phyloP scores from a whole-genome alignment of 108 stramenopile species.

The Nitzschia inconspicua region DNA sequence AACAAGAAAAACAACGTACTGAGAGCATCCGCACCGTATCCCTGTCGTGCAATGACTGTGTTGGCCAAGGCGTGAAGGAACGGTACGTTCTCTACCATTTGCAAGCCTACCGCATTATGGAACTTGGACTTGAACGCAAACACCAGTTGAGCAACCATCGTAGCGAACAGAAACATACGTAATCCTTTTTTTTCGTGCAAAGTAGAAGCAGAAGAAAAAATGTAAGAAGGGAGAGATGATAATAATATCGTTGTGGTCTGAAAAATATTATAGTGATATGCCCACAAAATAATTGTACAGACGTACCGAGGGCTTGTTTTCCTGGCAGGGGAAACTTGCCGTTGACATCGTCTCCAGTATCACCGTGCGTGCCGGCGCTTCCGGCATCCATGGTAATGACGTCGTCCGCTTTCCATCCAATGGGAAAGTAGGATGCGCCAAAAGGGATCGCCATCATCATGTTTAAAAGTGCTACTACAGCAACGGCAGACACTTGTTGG shows the following conservation, averaged over 20 bases:
- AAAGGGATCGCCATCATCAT: slow-evolving; percentile 79
- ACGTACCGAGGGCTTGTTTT: slow-evolving; percentile 71
- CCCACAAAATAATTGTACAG: no score
- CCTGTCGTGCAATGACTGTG: slow-evolving; percentile 60
- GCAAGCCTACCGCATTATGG: slow-evolving; percentile 59
- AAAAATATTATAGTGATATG: no score
- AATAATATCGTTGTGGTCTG: no score
- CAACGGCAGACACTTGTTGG: slow-evolving; percentile 17
- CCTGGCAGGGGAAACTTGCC: slow-evolving; percentile 45
- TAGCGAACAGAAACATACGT: slow-evolving; percentile 71
- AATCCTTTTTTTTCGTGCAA: no score
- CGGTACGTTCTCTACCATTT: slow-evolving; percentile 89
- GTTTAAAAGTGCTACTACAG: slow-evolving; percentile 39
- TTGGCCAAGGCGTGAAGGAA: slow-evolving; percentile 62
- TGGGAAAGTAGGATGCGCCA: slow-evolving; percentile 70
- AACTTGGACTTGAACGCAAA: slow-evolving; percentile 63
- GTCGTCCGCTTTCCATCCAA: slow-evolving; percentile 42
- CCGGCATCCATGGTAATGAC: not conserved
- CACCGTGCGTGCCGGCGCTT: not conserved
- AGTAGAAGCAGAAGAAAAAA: no score
- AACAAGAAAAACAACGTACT: slow-evolving; percentile 76
- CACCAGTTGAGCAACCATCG: slow-evolving; percentile 55
- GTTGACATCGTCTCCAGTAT: slow-evolving; percentile 1
- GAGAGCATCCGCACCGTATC: slow-evolving; percentile 65
- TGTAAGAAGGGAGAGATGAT: no score